Base-by-base conservation (phyloP, 352 stramenopile species). In the Plasmopara muralis region DNA sequence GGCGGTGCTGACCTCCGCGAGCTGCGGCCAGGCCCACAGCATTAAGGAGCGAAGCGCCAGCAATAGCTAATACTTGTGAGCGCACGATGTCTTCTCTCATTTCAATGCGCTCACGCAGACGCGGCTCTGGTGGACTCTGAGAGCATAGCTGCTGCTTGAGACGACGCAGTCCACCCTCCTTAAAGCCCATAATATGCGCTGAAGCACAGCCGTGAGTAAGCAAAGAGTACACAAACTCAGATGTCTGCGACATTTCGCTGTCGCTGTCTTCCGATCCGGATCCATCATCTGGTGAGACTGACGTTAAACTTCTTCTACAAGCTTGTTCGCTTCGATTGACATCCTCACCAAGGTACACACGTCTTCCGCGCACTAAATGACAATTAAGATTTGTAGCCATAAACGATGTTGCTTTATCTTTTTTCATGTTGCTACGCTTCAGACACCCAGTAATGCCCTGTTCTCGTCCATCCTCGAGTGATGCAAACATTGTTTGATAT, bases 371-470 rank as follows among this genome's bases (percentile, higher is more conserved):
- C 18, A 90, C 71, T 39, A 92, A 50, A 49, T 94, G 83, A 18
- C 75, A 89, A 50, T 91, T 90, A 1, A 94, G 48, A 63, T 94
- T 94, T 9, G 79, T 91, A 2, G 81, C 71, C 83, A 94, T 94
- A 50, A 94, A 94, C 42, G 85, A 74, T 1, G 77, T 82, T 6
- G 70, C 68, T 60, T 89, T 75, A 54, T 94, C 83, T 44, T 94
- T 94, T 55, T 92, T 94, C 66, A 86, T 80, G 30, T 80, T 88
- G 51, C 81, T 92, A 29, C 83, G 83, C 53, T 92, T 92, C 20
- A 94, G 51, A 38, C 74, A 88, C 4, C 81, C 79, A 4, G 83
- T 94, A 50, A 94, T 85, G 4, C 83, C 83, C 18, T 85, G 79
- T 47, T 94, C 83, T 9, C 80, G 80, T 29, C 83, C 83, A 33